Evolutionary conservation across 2,329 filamentous ascomycete species (phyloP), one percentile per base, ranked within the genome.

Genomic region (Colletotrichum destructivum): DNA sequence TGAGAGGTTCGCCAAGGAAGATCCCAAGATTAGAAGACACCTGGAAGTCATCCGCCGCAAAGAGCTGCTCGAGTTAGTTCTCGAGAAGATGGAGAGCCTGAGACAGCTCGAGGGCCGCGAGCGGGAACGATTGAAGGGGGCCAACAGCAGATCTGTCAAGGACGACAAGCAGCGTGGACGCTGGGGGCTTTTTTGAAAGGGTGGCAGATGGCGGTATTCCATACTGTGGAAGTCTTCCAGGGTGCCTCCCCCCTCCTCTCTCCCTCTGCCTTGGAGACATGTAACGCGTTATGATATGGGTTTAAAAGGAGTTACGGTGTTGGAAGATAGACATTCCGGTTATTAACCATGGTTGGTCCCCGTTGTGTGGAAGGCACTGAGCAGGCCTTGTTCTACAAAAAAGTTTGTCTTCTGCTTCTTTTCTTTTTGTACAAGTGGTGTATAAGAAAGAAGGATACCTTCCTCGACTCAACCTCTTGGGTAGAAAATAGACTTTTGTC

Each of bases 71-170:
- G 96, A 99, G 84, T 86, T 98, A 67, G 96, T 98, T 6, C 86
- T 99, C 40, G 93, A 94, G 80, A 98, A 99, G 87, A 98, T 99
- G 90, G 95, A 98, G 80, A 93, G 94, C 69, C 83, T 99, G 77
- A 88, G 94, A 71, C 92, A 95, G 77, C 85, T 99, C 11, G 95
- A 98, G 78, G 92, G 92, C 12, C 86, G 92, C 65, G 92, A 92
- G 75, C 90, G 91, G 78, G 86, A 90, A 40, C 84, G 85, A 23
- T 79, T 77, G 61, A 76, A 78, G 64, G 74, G 67, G 38, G 69
- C 73, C 52, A 77, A 79, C 26, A 66, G 68, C 26, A 79, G 80
- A 60, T 31, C 66, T 31, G 84, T 83, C 75, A 82, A 84, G 60
- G 78, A 80, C 31, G 79, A 81, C 55, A 85, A 85, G 75, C 82